Base-by-base conservation (phyloP, 768 basidiomycete genomes). In the Xerocomellus chrysenteron region DNA sequence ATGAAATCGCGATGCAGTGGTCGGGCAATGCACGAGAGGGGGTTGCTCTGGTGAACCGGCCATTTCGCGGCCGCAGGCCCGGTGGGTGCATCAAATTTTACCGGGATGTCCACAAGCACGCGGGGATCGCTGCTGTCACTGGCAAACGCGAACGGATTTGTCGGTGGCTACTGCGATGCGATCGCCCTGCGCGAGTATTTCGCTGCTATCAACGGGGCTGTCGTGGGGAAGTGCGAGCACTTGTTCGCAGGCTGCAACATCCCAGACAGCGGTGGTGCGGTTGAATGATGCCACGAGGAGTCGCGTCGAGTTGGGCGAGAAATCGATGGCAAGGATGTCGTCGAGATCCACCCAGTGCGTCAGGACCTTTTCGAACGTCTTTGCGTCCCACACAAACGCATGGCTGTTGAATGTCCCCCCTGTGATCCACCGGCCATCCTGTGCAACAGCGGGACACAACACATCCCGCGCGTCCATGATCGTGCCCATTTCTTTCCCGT, bases 401-500 rank as follows among this genome's bases (percentile, higher is more conserved):
- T 17, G 3, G 7, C 46, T 26, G 2, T 0, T 0, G 6, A 3
- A 2, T 12, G 43, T 41, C 5, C 58, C 58, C 3, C 45, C 50
- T 17, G 40, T 55, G n/a, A 59, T 59, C 40, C 47, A 56, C 12
- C 21, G n/a, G 12, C 48, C 54, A 8, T 58, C 44, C 5, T 37
- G 50, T 0, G 57, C 42, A 1, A 50, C 39, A 36, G 48, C 45
- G 11, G 57, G 19, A 47, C 33, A 46, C 2, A 1, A 0, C 11
- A 58, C 24, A 17, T 0, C 0, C 17, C 4, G 0, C 11, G 14
- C 4, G 8, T 13, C 4, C 28, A 26, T 21, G 21, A 21, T 32
- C 4, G 7, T 30, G 19, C 19, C 17, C 24, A 42, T 11, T n/a
- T 21, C 2, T n/a, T 44, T 8, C 5, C 53, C 47, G 5, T 39